phyloP scores from a whole-genome alignment of 176 grass and related monocot species.

The Aegilops tauschii region DNA sequence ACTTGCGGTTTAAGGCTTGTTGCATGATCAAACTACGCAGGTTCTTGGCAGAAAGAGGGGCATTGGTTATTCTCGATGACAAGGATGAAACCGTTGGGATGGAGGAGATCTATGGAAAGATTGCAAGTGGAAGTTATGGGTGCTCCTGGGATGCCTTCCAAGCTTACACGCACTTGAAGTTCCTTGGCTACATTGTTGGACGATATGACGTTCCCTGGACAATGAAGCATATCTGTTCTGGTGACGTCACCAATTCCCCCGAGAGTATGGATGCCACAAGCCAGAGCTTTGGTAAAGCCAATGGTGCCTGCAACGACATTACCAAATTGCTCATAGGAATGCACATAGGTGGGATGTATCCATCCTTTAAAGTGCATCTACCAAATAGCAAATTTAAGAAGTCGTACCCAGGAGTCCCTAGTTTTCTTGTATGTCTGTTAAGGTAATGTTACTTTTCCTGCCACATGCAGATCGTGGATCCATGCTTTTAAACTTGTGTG shows the following conservation, averaged over 20 bases:
- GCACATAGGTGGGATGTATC: constrained; percentile 45
- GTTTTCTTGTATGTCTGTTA: constrained; percentile 66
- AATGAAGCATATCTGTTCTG: constrained; percentile 35
- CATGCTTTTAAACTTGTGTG: background rate
- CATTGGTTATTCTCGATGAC: constrained; percentile 50
- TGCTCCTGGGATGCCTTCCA: constrained; percentile 58
- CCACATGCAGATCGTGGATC: background rate
- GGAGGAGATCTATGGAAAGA: constrained; percentile 53
- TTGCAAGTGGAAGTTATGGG: constrained; percentile 42
- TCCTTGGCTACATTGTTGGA: constrained; percentile 81
- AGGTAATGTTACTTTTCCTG: constrained; percentile 35
- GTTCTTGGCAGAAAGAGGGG: constrained; percentile 77
- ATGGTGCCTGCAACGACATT: constrained; percentile 10
- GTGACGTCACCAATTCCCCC: background rate
- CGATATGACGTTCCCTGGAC: constrained; percentile 65
- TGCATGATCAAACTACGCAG: constrained; percentile 36
- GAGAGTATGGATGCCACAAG: background rate
- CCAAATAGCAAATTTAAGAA: constrained; percentile 95
- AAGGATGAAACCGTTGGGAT: constrained; percentile 36
- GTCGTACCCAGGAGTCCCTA: constrained; percentile 57
- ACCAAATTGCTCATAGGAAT: constrained; percentile 44
- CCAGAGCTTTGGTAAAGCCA: background rate
- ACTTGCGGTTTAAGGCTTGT: background rate
- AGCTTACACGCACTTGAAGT: constrained; percentile 84
- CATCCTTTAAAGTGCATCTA: constrained; percentile 59